Percentiles rank a stretch among this genome's conserved stretches.
phyloP scores from a whole-genome alignment of 1,139 yeast species.

The Pneumocystis murina region DNA sequence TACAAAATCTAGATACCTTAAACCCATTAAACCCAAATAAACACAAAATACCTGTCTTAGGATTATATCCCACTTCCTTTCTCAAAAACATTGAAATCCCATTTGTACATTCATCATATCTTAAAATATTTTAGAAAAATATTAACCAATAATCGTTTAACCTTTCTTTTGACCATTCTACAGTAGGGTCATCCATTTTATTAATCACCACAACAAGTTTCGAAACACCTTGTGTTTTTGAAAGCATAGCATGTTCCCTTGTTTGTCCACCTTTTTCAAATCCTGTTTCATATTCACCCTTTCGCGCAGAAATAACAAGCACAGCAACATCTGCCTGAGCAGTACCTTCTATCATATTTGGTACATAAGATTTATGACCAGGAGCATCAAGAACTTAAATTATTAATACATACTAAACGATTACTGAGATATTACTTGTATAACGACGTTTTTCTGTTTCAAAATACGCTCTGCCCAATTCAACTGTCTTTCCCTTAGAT shows the following conservation, averaged over 20 bases:
- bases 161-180: conserved; percentile 73
- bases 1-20: conserved; percentile 37
- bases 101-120: conserved; percentile 87
- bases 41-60: conserved; percentile 12
- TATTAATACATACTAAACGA: neutral
- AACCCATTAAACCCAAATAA: conserved; percentile 34
- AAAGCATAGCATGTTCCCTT: conserved; percentile 93
- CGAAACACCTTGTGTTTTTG: conserved; percentile 96
- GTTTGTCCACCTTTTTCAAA: conserved; percentile 99
- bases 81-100: conserved; percentile 56
- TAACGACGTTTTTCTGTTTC: conserved; percentile 97
- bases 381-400: conserved; percentile 73
- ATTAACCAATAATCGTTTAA: neutral
- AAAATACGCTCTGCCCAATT: conserved; percentile 93
- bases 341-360: conserved; percentile 99
- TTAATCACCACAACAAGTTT: conserved; percentile 83
- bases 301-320: conserved; percentile 91
- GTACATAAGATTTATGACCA: conserved; percentile 96
- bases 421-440: conserved; percentile 32
- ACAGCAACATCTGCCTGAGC: conserved; percentile 98
- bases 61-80: conserved; percentile 71
- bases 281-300: conserved; percentile 98
- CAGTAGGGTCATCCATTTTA: conserved; percentile 98
- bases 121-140: conserved; percentile 17
- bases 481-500: conserved; percentile 96